Conservation (phyloP, 164 flowering plant genomes). For the Litsea cubeba region DNA sequence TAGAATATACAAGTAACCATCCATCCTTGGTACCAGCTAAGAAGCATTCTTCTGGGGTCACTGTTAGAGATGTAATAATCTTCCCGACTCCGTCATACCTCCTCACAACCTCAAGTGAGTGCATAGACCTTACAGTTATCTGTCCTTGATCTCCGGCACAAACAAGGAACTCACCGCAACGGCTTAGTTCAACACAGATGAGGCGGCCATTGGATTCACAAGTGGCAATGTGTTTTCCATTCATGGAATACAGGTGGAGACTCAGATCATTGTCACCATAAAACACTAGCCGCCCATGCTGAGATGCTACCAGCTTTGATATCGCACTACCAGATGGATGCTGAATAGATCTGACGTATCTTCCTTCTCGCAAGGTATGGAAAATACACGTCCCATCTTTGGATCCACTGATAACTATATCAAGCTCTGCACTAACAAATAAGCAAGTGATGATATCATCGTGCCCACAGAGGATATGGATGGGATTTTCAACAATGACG, state of each 20-base stretch:
- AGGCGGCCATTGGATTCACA: conserved; percentile 92
- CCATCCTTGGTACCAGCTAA: conserved; percentile 97
- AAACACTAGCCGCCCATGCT: conserved; percentile 68
- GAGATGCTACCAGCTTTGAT: conserved; percentile 84
- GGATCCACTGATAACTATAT: conserved; percentile 93
- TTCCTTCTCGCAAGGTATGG: conserved; percentile 80
- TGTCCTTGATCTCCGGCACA: conserved; percentile 99
- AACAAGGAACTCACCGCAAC: conserved; percentile 84
- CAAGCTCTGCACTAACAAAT: conserved; percentile 80
- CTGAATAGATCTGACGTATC: conserved; percentile 78
- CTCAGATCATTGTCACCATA: conserved; percentile 89
- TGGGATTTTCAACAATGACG: conserved; percentile 74
- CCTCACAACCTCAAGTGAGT: conserved; percentile 68
- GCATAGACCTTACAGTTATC: conserved; percentile 82
- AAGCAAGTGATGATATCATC: conserved; percentile 94
- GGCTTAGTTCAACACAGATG: conserved; percentile 76
- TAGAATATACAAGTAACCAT: conserved; percentile 83
- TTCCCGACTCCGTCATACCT: conserved; percentile 81
- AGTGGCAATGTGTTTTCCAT: conserved; percentile 80
- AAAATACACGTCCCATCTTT: conserved; percentile 96
- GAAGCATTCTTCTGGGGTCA: conserved; percentile 94
- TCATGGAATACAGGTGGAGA: conserved; percentile 76
- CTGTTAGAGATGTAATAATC: conserved; percentile 74
- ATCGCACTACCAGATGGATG: conserved; percentile 80
- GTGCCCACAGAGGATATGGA: conserved; percentile 94